A percentile compares a stretch with the other conserved stretches of the same genome.
Conservation (phyloP, 2,329 filamentous ascomycete species). For the Dactylellina haptotyla region DNA sequence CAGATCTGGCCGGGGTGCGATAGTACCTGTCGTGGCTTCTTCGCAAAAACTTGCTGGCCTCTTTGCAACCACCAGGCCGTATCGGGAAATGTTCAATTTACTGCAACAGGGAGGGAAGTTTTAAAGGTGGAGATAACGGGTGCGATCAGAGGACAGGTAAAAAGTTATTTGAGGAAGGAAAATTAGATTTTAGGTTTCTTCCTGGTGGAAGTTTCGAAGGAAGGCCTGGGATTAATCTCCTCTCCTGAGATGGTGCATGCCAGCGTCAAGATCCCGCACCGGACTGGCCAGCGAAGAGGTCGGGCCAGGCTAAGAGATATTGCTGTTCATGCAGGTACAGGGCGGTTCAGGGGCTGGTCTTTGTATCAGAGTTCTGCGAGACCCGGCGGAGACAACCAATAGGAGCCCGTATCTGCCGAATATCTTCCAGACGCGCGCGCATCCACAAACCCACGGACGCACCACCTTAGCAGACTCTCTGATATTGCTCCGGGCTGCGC, state of each 20-base stretch:
- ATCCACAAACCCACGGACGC: conserved; percentile 35
- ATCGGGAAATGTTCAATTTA: too few species aligned
- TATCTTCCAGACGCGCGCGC: conserved; percentile 35
- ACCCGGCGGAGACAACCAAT: conserved; percentile 30
- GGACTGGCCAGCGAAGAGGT: conserved; percentile 21
- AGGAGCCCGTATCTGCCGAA: conserved; percentile 13
- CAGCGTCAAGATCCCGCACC: conserved; percentile 46
- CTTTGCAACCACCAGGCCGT: too few species aligned
- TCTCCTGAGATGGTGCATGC: background rate
- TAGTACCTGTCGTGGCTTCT: background rate
- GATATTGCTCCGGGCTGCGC: too few species aligned
- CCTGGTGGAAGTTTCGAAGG: background rate
- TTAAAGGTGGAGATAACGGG: too few species aligned
- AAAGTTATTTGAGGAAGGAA: too few species aligned
- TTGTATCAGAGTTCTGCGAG: background rate
- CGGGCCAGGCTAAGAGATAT: background rate
- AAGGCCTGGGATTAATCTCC: conserved; percentile 31
- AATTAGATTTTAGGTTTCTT: too few species aligned
- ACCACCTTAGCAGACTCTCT: background rate
- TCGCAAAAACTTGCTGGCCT: conserved; percentile 17
- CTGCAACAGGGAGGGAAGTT: too few species aligned
- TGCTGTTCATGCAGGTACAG: conserved; percentile 35
- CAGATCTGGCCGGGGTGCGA: conserved; percentile 21
- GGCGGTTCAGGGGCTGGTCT: conserved; percentile 7
- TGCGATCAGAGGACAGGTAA: too few species aligned